Conservation (phyloP, 345 rosid species). For the Balakata baccata region DNA sequence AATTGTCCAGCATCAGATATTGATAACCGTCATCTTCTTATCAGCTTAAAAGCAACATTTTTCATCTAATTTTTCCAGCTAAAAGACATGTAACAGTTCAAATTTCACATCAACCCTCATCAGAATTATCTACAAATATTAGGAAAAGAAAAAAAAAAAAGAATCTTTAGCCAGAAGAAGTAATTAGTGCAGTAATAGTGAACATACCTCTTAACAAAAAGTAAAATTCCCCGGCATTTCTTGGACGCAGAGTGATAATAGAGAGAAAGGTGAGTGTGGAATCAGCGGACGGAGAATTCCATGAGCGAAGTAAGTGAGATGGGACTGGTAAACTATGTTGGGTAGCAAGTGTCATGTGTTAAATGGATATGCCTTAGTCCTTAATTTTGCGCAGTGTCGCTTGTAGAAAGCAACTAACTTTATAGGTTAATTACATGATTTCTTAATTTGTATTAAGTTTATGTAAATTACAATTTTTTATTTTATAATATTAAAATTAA, state of each 20-base stretch:
- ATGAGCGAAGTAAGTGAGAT: not conserved
- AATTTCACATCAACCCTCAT: conserved; percentile 10
- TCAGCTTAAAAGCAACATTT: not conserved
- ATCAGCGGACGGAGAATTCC: conserved; percentile 17
- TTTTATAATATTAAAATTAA: no score
- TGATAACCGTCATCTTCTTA: no score
- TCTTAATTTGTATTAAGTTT: no score
- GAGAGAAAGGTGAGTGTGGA: not conserved
- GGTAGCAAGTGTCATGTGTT: not conserved
- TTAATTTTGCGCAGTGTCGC: not conserved
- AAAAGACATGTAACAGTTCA: not conserved
- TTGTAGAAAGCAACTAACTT: not conserved
- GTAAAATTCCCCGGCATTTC: not conserved
- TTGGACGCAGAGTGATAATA: not conserved
- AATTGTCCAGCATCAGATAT: no score
- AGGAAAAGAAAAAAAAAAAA: not conserved
- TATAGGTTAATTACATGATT: no score
- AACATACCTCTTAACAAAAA: not conserved
- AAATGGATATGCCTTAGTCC: not conserved
- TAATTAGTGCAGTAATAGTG: not conserved
- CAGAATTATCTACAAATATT: not conserved
- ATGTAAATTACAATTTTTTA: no score
- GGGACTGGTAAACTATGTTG: not conserved
- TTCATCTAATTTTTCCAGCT: not conserved
- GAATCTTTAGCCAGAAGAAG: not conserved